Evolutionary conservation across 169 alveolate genomes (phyloP).

Genomic region (Besnoitia besnoiti): DNA sequence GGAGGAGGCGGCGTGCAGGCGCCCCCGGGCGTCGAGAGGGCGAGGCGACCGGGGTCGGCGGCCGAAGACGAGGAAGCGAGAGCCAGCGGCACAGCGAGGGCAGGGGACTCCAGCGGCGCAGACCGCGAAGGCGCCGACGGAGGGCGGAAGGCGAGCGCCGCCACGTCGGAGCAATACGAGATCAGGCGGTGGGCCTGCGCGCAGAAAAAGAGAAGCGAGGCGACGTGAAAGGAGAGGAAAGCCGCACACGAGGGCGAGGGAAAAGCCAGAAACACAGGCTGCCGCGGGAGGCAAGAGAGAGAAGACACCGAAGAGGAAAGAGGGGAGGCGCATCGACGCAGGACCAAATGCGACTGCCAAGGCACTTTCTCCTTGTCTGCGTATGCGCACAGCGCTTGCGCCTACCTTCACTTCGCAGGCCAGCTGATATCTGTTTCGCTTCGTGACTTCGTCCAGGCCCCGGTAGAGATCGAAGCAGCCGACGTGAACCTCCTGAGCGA

Average conservation of each 20-base stretch:
- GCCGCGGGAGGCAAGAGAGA: not conserved
- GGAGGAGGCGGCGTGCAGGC: not conserved
- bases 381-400: not conserved
- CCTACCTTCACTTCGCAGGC: conserved; percentile 33
- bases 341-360: not conserved
- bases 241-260: not conserved
- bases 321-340: not conserved
- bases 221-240: not conserved
- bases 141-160: not conserved
- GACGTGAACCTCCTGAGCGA: conserved; percentile 40
- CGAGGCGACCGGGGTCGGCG: not conserved
- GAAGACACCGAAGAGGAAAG: no score
- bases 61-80: not conserved
- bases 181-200: conserved; percentile 19
- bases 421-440: conserved; percentile 44
- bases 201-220: not conserved
- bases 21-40: not conserved
- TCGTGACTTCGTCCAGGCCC: conserved; percentile 14
- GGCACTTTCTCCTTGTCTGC: not conserved
- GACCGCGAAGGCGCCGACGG: not conserved
- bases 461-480: conserved; percentile 40
- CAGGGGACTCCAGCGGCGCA: not conserved
- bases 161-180: not conserved
- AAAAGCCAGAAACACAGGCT: not conserved
- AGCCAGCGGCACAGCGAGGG: not conserved